phyloP scores from a whole-genome alignment of 139 green algal genomes.

The Volvox reticuliferus region DNA sequence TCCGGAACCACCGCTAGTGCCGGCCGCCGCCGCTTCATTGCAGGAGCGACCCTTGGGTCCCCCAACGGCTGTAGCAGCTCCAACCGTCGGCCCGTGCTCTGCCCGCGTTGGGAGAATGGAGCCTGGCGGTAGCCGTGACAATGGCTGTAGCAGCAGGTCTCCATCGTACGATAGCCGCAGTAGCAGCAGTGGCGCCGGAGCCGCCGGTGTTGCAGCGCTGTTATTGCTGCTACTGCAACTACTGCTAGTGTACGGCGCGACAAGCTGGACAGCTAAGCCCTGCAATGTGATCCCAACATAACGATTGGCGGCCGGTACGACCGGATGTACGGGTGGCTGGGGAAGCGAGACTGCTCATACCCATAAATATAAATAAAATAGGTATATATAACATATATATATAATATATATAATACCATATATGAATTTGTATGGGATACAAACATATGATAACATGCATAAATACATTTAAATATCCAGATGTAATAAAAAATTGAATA shows the following conservation, averaged over 20 bases:
- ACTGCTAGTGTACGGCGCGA: not conserved
- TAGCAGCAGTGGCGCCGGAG: not conserved
- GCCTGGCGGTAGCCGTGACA: not conserved
- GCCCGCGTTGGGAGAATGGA: not conserved
- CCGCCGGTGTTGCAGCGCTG: not conserved
- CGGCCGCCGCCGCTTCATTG: not conserved
- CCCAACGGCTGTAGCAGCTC: not conserved
- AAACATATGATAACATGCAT: too few species aligned
- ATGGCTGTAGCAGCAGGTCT: slow-evolving; percentile 18
- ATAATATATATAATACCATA: not conserved
- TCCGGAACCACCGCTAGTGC: not conserved
- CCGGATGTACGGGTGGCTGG: too few species aligned
- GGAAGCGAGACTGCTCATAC: too few species aligned
- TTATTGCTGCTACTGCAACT: not conserved
- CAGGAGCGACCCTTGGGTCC: not conserved
- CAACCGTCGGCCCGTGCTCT: not conserved
- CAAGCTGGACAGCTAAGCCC: not conserved
- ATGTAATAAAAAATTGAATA: too few species aligned
- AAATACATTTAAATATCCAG: too few species aligned
- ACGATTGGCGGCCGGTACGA: too few species aligned
- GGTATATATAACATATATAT: not conserved
- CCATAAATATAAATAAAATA: not conserved
- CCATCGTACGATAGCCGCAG: slow-evolving; percentile 34
- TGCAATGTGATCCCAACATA: too few species aligned
- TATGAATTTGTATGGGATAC: not conserved